Evolutionary conservation across 768 basidiomycete genomes (phyloP).

Genomic region (Daedaleopsis sinensis): DNA sequence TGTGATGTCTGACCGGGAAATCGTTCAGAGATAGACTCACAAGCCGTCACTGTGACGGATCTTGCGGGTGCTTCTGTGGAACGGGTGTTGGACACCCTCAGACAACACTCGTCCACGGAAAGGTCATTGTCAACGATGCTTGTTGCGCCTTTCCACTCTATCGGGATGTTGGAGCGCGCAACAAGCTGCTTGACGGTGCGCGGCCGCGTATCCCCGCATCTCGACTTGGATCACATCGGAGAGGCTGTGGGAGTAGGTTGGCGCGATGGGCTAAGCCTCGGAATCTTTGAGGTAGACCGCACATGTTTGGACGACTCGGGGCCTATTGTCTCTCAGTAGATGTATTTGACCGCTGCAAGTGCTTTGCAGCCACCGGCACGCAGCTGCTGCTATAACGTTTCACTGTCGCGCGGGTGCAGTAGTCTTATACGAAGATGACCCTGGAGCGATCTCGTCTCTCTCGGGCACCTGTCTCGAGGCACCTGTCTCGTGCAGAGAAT

Average conservation of each 20-base stretch:
- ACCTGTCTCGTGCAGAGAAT: not conserved
- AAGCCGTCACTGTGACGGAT: constrained; percentile 31
- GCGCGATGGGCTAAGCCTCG: constrained; percentile 35
- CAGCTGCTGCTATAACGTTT: no score
- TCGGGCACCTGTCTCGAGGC: not conserved
- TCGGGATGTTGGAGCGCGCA: constrained; percentile 20
- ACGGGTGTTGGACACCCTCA: constrained; percentile 24
- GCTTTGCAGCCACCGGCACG: no score
- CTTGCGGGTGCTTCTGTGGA: constrained; percentile 32
- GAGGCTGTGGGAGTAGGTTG: constrained; percentile 35
- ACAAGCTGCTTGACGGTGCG: constrained; percentile 30
- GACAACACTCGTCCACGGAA: constrained; percentile 5
- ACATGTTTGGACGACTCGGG: constrained; percentile 13
- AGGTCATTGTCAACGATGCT: constrained; percentile 24
- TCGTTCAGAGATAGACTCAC: constrained; percentile 28
- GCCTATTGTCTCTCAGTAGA: not conserved
- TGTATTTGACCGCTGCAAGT: not conserved
- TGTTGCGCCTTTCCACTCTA: constrained; percentile 36
- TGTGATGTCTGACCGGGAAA: no score
- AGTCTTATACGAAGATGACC: no score
- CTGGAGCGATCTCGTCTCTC: not conserved
- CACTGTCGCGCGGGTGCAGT: no score
- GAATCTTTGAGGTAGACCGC: constrained; percentile 32
- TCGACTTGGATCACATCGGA: constrained; percentile 41
- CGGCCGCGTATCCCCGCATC: constrained; percentile 38